These are phyloP conservation scores for Cyberlindnera maritima DNA, from an alignment of 805 yeast genomes.

Conservation along the genomic window DNA sequence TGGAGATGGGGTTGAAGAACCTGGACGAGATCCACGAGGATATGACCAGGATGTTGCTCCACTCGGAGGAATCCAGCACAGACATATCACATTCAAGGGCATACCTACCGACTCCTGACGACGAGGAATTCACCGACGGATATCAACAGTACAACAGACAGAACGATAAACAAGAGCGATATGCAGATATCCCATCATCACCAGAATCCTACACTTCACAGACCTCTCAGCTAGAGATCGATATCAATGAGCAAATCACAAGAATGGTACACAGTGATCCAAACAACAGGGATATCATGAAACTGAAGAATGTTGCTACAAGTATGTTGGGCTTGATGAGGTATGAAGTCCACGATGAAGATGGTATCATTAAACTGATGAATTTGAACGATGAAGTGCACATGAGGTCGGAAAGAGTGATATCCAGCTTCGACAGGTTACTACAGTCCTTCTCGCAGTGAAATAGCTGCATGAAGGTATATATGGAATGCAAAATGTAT, in stretches of 20 bases:
- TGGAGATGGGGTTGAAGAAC: conserved; percentile 2
- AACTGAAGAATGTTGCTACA: conserved; percentile 19
- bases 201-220: conserved; percentile 21
- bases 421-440: conserved; percentile 11
- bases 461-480: neutral
- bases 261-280: conserved; percentile 12
- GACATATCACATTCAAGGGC: neutral
- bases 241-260: conserved; percentile 16
- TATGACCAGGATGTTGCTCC: conserved; percentile 4
- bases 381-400: conserved; percentile 14
- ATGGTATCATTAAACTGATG: conserved; percentile 13
- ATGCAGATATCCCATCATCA: conserved; percentile 22
- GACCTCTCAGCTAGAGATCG: conserved; percentile 21
- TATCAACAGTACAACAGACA: neutral
- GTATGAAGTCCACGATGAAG: conserved; percentile 14
- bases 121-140: conserved; percentile 7
- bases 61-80: neutral
- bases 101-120: conserved; percentile 22
- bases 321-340: conserved; percentile 18
- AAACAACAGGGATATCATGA: conserved; percentile 15
- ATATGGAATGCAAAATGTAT: neutral
- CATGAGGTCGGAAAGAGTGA: conserved; percentile 11
- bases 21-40: conserved; percentile 4
- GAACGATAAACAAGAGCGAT: neutral
- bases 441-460: conserved; percentile 16